Conservation (phyloP, 495 filamentous ascomycete species). For the Lasiosphaeriaceae sp. region DNA sequence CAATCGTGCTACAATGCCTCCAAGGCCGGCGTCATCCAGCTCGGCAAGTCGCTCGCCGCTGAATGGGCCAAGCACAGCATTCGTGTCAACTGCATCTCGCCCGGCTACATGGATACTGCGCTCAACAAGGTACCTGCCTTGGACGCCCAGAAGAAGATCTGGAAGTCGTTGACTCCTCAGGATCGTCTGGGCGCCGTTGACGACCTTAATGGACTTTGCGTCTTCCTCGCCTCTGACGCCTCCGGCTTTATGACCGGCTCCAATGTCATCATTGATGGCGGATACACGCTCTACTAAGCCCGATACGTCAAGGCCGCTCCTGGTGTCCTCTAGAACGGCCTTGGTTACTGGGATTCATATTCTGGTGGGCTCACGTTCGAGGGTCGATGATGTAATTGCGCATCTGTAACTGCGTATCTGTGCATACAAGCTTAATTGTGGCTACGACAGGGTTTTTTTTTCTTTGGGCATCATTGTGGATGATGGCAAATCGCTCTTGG, state of each 20-base stretch:
- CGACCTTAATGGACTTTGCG: conserved; percentile 74
- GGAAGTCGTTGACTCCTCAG: conserved; percentile 71
- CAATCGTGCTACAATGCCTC: conserved; percentile 77
- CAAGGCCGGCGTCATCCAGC: conserved; percentile 73
- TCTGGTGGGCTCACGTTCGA: too few species aligned
- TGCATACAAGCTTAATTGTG: too few species aligned
- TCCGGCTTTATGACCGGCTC: conserved; percentile 74
- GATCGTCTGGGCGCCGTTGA: conserved; percentile 66
- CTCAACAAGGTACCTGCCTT: conserved; percentile 69
- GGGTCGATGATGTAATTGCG: too few species aligned
- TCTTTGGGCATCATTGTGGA: too few species aligned
- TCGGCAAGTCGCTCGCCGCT: conserved; percentile 72
- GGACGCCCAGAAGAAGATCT: conserved; percentile 74
- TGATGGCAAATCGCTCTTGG: too few species aligned
- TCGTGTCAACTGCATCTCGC: conserved; percentile 74
- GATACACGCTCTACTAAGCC: conserved; percentile 46
- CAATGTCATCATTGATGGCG: conserved; percentile 71
- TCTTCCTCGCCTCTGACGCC: conserved; percentile 72
- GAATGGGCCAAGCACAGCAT: conserved; percentile 75
- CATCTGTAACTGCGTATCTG: too few species aligned
- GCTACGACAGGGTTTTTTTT: too few species aligned
- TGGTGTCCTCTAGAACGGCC: neutral
- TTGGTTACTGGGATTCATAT: conserved; percentile 12
- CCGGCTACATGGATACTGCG: conserved; percentile 78
- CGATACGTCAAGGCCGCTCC: neutral